A percentile compares a stretch with the other conserved stretches of the same genome.
These are phyloP conservation scores for Piper betle DNA, from an alignment of 164 flowering plant genomes.

Conservation along the genomic window DNA sequence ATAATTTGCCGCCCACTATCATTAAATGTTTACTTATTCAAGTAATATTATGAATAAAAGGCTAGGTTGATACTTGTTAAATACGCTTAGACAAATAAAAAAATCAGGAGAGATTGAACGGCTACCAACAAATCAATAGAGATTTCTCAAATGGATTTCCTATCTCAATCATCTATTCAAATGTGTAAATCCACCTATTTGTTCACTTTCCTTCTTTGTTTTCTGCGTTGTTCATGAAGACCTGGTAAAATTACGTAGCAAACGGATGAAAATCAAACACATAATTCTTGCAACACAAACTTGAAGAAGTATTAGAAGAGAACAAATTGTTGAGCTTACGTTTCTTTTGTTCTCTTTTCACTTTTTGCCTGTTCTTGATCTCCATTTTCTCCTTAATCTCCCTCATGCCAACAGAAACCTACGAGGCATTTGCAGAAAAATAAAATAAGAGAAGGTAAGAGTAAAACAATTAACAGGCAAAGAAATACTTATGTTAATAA, in stretches of 20 bases:
- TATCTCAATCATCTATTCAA: too few species aligned
- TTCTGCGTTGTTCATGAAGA: constrained; percentile 47
- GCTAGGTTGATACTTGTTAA: too few species aligned
- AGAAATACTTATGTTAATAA: background rate
- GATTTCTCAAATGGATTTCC: too few species aligned
- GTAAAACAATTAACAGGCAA: background rate
- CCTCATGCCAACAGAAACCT: constrained; percentile 43
- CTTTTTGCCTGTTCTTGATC: constrained; percentile 23
- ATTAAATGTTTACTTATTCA: too few species aligned
- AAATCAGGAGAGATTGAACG: too few species aligned
- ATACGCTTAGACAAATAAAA: too few species aligned
- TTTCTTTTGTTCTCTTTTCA: constrained; percentile 58
- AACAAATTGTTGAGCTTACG: constrained; percentile 19
- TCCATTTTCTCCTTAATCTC: constrained; percentile 33
- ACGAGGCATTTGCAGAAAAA: background rate
- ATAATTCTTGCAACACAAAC: background rate
- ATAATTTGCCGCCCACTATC: too few species aligned
- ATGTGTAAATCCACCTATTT: background rate
- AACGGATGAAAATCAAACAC: background rate
- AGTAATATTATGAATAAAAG: too few species aligned
- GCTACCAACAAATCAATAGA: too few species aligned
- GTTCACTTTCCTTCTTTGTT: constrained; percentile 29
- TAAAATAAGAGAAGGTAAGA: background rate
- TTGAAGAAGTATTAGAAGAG: background rate
- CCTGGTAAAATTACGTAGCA: constrained; percentile 18